These are phyloP conservation scores for Lepraria neglecta DNA, from an alignment of 495 filamentous ascomycete genomes.

Conservation along the genomic window DNA sequence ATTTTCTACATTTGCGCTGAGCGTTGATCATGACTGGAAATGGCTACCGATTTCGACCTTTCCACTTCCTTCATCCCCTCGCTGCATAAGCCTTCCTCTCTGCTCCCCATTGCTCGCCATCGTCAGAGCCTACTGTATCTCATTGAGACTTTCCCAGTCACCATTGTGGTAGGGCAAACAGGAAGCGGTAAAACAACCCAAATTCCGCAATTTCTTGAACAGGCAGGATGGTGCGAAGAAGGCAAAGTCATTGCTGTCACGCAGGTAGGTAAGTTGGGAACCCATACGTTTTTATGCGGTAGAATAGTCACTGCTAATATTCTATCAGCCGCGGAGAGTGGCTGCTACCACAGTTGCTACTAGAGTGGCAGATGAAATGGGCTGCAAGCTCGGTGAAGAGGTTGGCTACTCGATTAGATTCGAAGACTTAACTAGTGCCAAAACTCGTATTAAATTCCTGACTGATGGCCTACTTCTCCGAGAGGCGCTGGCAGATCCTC, in stretches of 20 bases:
- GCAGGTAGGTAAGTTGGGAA: conserved; percentile 55
- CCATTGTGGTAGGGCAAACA: conserved; percentile 80
- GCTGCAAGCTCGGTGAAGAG: conserved; percentile 81
- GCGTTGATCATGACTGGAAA: not conserved
- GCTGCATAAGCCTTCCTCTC: conserved; percentile 67
- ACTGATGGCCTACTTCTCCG: conserved; percentile 92
- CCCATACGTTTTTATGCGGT: not conserved
- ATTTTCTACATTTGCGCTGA: too few species aligned
- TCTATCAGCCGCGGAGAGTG: conserved; percentile 77
- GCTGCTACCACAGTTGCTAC: conserved; percentile 94
- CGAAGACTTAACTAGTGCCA: conserved; percentile 85
- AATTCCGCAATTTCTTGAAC: conserved; percentile 79
- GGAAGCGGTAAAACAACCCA: conserved; percentile 88
- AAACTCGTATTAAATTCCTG: conserved; percentile 89
- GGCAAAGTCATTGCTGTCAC: conserved; percentile 82
- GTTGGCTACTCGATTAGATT: conserved; percentile 94
- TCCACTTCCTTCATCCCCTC: conserved; percentile 63
- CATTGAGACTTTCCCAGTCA: conserved; percentile 73
- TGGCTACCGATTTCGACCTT: conserved; percentile 41
- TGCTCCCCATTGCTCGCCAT: conserved; percentile 74
- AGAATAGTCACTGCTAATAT: conserved; percentile 1
- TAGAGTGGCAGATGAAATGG: conserved; percentile 92
- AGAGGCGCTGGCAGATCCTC: conserved; percentile 88
- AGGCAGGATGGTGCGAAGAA: conserved; percentile 83
- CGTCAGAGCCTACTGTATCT: conserved; percentile 66